These are phyloP conservation scores for Boletus rubescentipes DNA, from an alignment of 768 basidiomycete species.

Conservation along the genomic window DNA sequence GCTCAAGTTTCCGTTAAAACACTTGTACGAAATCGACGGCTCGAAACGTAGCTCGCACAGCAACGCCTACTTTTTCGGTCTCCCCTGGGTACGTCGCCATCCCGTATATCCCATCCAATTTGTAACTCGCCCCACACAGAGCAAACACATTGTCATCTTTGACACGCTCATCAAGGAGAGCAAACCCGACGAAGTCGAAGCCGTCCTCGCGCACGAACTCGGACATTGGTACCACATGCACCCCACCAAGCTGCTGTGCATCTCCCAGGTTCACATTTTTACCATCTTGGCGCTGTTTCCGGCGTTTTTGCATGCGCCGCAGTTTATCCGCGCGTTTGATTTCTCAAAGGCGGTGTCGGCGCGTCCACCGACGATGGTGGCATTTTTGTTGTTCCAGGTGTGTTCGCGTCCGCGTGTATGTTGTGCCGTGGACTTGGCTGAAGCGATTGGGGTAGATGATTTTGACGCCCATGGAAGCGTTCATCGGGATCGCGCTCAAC, in stretches of 20 bases:
- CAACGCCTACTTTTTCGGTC: constrained; percentile 98
- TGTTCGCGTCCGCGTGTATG: neutral
- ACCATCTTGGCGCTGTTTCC: constrained; percentile 84
- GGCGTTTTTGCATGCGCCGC: constrained; percentile 82
- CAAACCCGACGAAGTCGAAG: constrained; percentile 90
- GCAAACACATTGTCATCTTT: constrained; percentile 95
- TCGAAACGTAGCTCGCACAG: constrained; percentile 94
- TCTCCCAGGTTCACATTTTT: constrained; percentile 88
- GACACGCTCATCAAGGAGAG: constrained; percentile 95
- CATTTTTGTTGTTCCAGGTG: constrained; percentile 86
- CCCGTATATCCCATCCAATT: neutral
- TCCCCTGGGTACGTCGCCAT: constrained; percentile 75
- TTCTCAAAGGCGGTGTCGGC: constrained; percentile 66
- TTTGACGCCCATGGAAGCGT: constrained; percentile 72
- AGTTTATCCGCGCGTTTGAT: constrained; percentile 77
- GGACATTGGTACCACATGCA: constrained; percentile 96
- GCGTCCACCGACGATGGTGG: constrained; percentile 75
- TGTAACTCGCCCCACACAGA: constrained; percentile 40
- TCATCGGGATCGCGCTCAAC: constrained; percentile 75
- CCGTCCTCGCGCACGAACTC: constrained; percentile 95
- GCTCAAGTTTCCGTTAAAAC: constrained; percentile 91
- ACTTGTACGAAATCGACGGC: constrained; percentile 96
- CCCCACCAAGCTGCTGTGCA: constrained; percentile 82
- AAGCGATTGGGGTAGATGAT: constrained; percentile 75
- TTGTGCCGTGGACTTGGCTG: too few species aligned